A percentile compares a stretch with the other conserved stretches of the same genome.
phyloP scores from a whole-genome alignment of 176 grass and related monocot genomes.

The Puccinellia tenuiflora region DNA sequence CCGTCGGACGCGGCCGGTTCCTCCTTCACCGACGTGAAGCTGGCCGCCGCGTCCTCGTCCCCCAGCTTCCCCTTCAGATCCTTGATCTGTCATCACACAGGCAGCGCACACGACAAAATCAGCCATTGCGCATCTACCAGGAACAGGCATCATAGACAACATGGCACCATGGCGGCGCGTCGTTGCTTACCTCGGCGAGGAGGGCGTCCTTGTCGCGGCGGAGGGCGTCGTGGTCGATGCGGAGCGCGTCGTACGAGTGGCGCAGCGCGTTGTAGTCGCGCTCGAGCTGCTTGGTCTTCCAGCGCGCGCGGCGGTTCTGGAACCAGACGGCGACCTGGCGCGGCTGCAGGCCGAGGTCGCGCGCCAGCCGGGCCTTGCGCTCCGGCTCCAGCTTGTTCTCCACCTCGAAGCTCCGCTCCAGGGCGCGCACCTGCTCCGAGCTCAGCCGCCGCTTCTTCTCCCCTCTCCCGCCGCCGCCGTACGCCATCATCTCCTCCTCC shows the following conservation, averaged over 20 bases:
- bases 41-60: slow-evolving; percentile 37
- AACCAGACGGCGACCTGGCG: slow-evolving; percentile 96
- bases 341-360: slow-evolving; percentile 85
- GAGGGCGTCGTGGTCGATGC: slow-evolving; percentile 43
- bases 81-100: slow-evolving; percentile 39
- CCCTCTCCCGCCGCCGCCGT: slow-evolving; percentile 29
- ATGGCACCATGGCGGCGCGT: not conserved
- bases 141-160: no score
- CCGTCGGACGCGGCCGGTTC: slow-evolving; percentile 40
- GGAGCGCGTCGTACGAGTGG: slow-evolving; percentile 43
- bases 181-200: slow-evolving; percentile 36
- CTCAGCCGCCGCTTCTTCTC: slow-evolving; percentile 93
- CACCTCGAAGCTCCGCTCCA: slow-evolving; percentile 92
- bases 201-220: slow-evolving; percentile 57
- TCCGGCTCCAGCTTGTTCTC: slow-evolving; percentile 97
- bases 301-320: slow-evolving; percentile 94
- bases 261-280: slow-evolving; percentile 69
- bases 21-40: slow-evolving; percentile 75
- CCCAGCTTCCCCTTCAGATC: slow-evolving; percentile 65
- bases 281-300: slow-evolving; percentile 96
- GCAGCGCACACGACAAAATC: not conserved
- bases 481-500: slow-evolving; percentile 40
- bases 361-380: slow-evolving; percentile 69
- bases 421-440: slow-evolving; percentile 66
- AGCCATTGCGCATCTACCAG: not conserved